phyloP scores from a whole-genome alignment of 495 filamentous ascomycete species.

The Bacidia rubella region DNA sequence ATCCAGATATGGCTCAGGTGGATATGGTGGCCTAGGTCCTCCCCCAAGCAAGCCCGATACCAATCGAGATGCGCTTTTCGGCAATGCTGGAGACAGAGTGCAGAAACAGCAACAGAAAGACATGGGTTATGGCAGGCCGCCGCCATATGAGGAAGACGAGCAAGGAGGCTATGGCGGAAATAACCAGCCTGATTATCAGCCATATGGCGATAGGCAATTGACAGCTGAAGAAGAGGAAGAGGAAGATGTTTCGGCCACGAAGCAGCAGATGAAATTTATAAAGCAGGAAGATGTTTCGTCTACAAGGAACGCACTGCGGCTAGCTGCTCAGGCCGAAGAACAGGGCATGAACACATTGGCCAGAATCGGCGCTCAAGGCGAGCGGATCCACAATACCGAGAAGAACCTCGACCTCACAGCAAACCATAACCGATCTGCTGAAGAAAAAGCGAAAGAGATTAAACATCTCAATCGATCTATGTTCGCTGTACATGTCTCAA shows the following conservation, averaged over 20 bases:
- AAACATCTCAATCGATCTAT: slow-evolving; percentile 68
- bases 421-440: slow-evolving; percentile 55
- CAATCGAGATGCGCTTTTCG: slow-evolving; percentile 51
- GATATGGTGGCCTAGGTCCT: slow-evolving; percentile 61
- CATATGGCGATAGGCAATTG: slow-evolving; percentile 51
- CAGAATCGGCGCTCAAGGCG: slow-evolving; percentile 59
- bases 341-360: slow-evolving; percentile 55
- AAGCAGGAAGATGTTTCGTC: slow-evolving; percentile 64
- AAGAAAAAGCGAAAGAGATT: slow-evolving; percentile 60
- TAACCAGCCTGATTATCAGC: slow-evolving; percentile 37
- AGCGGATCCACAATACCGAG: slow-evolving; percentile 59
- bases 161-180: slow-evolving; percentile 36
- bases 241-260: slow-evolving; percentile 52
- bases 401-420: slow-evolving; percentile 56
- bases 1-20: slow-evolving; percentile 45
- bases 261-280: slow-evolving; percentile 59
- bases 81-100: slow-evolving; percentile 43
- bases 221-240: slow-evolving; percentile 64
- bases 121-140: slow-evolving; percentile 25
- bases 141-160: slow-evolving; percentile 25
- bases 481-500: slow-evolving; percentile 66
- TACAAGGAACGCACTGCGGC: slow-evolving; percentile 52
- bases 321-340: slow-evolving; percentile 56
- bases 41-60: slow-evolving; percentile 36
- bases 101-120: slow-evolving; percentile 29